These are phyloP conservation scores for Sporothrix sp. DNA, from an alignment of 2,329 filamentous ascomycete species.

Conservation along the genomic window DNA sequence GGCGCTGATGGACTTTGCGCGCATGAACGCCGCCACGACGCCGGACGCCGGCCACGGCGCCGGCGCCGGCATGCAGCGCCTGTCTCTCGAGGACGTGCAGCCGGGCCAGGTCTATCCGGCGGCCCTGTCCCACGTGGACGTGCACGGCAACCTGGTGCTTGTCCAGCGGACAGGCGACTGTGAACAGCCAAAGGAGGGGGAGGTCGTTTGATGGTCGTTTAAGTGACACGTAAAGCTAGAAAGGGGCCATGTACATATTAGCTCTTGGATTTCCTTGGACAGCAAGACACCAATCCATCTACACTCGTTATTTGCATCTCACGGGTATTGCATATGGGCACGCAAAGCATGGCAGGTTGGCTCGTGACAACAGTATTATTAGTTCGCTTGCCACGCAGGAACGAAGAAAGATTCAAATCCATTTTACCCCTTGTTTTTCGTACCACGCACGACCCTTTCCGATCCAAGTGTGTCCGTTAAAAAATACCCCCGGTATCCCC, in stretches of 20 bases:
- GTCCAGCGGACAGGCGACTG: slow-evolving; percentile 27
- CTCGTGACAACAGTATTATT: too few relatives aligned
- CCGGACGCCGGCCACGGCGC: too few relatives aligned
- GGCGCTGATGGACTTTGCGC: slow-evolving; percentile 32
- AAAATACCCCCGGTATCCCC: background rate
- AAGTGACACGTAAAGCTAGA: too few relatives aligned
- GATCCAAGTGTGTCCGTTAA: background rate
- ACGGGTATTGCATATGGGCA: background rate
- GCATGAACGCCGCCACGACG: slow-evolving; percentile 23
- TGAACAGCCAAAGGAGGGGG: background rate
- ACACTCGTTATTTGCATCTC: background rate
- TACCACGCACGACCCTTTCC: background rate
- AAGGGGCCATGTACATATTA: too few relatives aligned
- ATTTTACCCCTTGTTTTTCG: background rate
- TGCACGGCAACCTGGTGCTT: slow-evolving; percentile 34
- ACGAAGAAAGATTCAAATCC: background rate
- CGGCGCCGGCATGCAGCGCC: background rate
- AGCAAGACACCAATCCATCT: background rate
- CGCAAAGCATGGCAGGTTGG: too few relatives aligned
- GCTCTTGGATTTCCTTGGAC: background rate
- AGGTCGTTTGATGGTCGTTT: too few relatives aligned
- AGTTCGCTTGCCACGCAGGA: too few relatives aligned
- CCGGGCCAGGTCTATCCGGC: slow-evolving; percentile 47
- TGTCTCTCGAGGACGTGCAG: slow-evolving; percentile 33
- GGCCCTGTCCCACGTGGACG: slow-evolving; percentile 43